These are phyloP conservation scores for Gryganskiella cystojenkinii DNA, from an alignment of 192 early-diverging fungal genomes.

Conservation along the genomic window DNA sequence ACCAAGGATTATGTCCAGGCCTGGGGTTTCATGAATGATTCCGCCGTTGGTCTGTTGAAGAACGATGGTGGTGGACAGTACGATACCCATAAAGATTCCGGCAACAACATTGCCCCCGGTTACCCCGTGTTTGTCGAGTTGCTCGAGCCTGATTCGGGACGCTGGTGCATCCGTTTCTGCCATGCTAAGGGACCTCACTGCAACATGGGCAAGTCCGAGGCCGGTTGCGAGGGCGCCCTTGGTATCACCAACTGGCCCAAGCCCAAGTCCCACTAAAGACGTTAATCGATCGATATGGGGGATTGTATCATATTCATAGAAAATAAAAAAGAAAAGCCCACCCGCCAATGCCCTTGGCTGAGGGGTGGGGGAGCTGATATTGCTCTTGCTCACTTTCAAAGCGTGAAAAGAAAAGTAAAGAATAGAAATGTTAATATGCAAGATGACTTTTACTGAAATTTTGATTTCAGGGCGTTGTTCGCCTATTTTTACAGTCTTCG, in stretches of 20 bases:
- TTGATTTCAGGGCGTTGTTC: no score
- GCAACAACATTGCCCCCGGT: slow-evolving; percentile 40
- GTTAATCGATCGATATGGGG: no score
- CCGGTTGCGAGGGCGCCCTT: slow-evolving; percentile 24
- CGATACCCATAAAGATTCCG: slow-evolving; percentile 50
- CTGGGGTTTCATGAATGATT: slow-evolving; percentile 54
- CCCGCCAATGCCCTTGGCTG: no score
- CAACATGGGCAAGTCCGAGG: slow-evolving; percentile 11
- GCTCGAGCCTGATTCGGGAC: slow-evolving; percentile 53
- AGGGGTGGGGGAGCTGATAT: no score
- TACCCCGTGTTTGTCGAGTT: slow-evolving; percentile 60
- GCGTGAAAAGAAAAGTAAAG: no score
- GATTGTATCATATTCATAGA: no score
- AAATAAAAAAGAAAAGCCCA: no score
- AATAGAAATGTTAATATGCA: no score
- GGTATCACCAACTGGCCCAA: slow-evolving; percentile 19
- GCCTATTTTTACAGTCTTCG: no score
- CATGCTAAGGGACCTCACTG: neutral
- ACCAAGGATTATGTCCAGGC: slow-evolving; percentile 53
- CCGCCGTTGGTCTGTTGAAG: slow-evolving; percentile 28
- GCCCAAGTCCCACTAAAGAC: no score
- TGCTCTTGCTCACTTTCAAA: no score
- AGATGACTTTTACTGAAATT: no score
- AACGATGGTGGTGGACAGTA: slow-evolving; percentile 61
- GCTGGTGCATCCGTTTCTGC: slow-evolving; percentile 61